Conservation (phyloP, 352 stramenopile species). For the Globisporangium paddicum region DNA sequence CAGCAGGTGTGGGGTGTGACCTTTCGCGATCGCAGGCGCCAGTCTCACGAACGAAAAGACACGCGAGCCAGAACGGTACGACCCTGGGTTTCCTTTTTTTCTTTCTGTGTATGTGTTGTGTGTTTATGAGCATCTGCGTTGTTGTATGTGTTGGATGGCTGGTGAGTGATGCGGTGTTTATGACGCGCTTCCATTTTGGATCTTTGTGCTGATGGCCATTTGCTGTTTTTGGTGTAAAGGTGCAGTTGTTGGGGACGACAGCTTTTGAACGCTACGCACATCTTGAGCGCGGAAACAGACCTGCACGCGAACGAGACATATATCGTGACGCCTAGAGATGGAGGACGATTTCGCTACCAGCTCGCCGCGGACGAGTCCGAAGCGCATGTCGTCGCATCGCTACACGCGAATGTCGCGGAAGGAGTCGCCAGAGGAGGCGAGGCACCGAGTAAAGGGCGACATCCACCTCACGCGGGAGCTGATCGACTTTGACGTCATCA, state of each 20-base stretch:
- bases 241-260: background rate
- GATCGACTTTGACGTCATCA: slow-evolving; percentile 87
- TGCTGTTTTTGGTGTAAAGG: background rate
- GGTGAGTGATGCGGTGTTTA: slow-evolving; percentile 2
- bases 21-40: background rate
- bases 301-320: background rate
- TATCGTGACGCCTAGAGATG: slow-evolving; percentile 16
- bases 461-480: slow-evolving; percentile 67
- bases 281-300: background rate
- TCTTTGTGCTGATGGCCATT: background rate
- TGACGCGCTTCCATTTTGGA: background rate
- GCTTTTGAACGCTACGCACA: no score
- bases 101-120: background rate
- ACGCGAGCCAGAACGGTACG: slow-evolving; percentile 2
- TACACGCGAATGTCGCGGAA: slow-evolving; percentile 40
- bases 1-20: background rate
- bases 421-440: slow-evolving; percentile 37
- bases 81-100: background rate
- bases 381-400: slow-evolving; percentile 18
- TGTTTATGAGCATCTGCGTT: background rate
- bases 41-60: slow-evolving; percentile 1
- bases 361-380: slow-evolving; percentile 20
- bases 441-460: slow-evolving; percentile 47
- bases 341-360: slow-evolving; percentile 37
- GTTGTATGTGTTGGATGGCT: no score